Base-by-base conservation (phyloP, 179 eudicot genomes). In the Beta lomatogona region DNA sequence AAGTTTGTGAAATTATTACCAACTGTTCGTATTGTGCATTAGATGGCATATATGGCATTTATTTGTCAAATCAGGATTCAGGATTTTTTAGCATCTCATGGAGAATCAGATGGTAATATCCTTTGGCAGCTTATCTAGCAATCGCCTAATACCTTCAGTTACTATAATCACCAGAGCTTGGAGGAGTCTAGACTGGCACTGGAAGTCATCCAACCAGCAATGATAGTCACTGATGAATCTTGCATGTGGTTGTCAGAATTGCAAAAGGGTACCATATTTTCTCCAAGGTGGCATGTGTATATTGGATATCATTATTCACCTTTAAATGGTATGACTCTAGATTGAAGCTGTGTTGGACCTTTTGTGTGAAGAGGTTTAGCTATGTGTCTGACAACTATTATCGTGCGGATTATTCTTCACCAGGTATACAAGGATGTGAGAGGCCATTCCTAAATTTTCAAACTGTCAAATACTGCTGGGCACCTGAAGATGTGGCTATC, bases 111-210 rank as follows among this genome's bases (percentile, higher is more conserved):
- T 36, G 25, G 60, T 41, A 53, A 50, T 63, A 19, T 59, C 66
- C 28, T 52, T 55, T 16, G 65, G 21, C 70, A 14, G 44, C 22
- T 44, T 52, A 21, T 44, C 55, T 46, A 18, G 66, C 68, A 21
- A 77, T 80, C 54, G 60, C 63, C 65, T 75, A 65, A 73, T 57
- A 61, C 59, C 48, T n/a, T 12, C 45, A 44, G 55, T 16, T 3
- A 31, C 64, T 46, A 46, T 44, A 61, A 46, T 11, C 57, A 85
- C 58, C 84, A 95, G 98, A 90, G 97, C 86, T 84, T 87, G 83
- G 92, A 90, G 77, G 99, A 95, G 85, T 88, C 95, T 68, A 89
- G 76, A 78, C 64, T 82, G 58, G 95, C 99, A 46, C 85, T 95
- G 83, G 89, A 93, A 50, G 81, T 82, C 36, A 91, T 89, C 78